Percentiles rank a stretch among this genome's conserved stretches.
Evolutionary conservation across 78 protist species (phyloP).

Genomic region (Guillardia theta): DNA sequence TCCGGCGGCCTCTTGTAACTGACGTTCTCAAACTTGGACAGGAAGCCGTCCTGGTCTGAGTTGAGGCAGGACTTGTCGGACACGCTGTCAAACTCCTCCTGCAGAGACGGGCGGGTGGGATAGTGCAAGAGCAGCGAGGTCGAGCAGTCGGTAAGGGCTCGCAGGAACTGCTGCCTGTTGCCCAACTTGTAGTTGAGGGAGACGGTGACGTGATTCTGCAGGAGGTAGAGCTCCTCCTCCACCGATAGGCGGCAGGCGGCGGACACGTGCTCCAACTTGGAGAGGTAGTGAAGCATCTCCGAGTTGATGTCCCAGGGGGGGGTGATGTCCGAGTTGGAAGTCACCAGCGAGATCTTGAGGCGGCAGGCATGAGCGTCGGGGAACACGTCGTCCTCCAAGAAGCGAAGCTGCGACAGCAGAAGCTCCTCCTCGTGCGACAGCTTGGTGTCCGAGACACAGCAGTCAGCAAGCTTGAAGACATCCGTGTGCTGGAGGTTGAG

Average conservation of each 20-base stretch:
- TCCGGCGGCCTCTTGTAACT: constrained; percentile 18
- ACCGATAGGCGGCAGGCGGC: constrained; percentile 53
- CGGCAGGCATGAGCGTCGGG: constrained; percentile 68
- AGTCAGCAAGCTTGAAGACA: constrained; percentile 50
- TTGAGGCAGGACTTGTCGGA: constrained; percentile 32
- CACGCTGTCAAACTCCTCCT: constrained; percentile 9
- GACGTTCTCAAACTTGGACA: background rate
- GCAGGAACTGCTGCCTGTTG: constrained; percentile 28
- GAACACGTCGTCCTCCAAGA: background rate
- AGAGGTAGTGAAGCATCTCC: background rate
- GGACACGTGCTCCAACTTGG: background rate
- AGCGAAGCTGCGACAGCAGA: background rate
- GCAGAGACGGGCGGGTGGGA: background rate
- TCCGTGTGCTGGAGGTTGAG: constrained; percentile 41
- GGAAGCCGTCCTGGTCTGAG: background rate
- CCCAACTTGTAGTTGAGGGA: background rate
- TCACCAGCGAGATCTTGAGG: constrained; percentile 49
- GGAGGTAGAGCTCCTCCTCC: constrained; percentile 13
- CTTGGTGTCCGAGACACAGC: constrained; percentile 53
- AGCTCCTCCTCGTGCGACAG: constrained; percentile 54
- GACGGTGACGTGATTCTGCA: background rate
- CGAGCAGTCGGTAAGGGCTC: background rate
- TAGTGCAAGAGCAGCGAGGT: background rate
- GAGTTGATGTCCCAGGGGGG: constrained; percentile 27
- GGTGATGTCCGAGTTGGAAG: constrained; percentile 34